Base-by-base conservation (phyloP, 352 stramenopile genomes). In the Pythium brachiatum region DNA sequence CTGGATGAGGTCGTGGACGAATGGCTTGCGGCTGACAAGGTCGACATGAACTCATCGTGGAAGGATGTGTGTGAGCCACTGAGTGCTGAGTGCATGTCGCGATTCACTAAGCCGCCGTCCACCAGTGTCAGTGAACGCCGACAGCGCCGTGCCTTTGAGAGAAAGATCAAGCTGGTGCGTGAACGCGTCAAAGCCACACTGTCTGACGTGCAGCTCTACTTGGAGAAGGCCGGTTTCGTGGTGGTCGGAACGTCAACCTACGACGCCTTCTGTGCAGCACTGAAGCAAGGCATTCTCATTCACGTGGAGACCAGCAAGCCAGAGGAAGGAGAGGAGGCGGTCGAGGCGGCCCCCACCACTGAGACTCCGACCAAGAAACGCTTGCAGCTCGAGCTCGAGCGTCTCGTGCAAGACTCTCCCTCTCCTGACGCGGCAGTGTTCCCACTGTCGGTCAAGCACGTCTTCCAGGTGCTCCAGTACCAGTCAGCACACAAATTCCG, bases 251-350 rank as follows among this genome's bases (percentile, higher is more conserved):
- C 64, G 12, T 79, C 73, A 7, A 77, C 61, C 13, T 87, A 69
- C 27, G 68, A 75, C 6, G 70, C 64, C 0, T 90, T 84, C 57
- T 43, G 34, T 1, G 55, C 65, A 13, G 75, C 68, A 1, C 54
- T 90, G 1, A 61, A 70, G 18, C 65, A 53, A 32, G 73, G 79
- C 11, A 70, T 89, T 5, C 44, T 63, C 12, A 27, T 59, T 4
- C 46, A 53, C 8, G 50, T 86, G 21, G 76, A 89, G 3, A 72
- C 60, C 7, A 86, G 86, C 29, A 72, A 78, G 15, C 70, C 74
- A 20, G 80, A 92, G 57, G 79, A 92, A 63, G 81, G 82, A 6
- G 82, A 91, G 47, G 82, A 86, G 69, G 62, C 25, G 60, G 16
- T 21, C 52, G 31, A 69, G 18, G 21, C 29, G 6, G 39, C 55